These are phyloP conservation scores for Hirschioporus abietinus DNA, from an alignment of 768 basidiomycete genomes.

Conservation along the genomic window DNA sequence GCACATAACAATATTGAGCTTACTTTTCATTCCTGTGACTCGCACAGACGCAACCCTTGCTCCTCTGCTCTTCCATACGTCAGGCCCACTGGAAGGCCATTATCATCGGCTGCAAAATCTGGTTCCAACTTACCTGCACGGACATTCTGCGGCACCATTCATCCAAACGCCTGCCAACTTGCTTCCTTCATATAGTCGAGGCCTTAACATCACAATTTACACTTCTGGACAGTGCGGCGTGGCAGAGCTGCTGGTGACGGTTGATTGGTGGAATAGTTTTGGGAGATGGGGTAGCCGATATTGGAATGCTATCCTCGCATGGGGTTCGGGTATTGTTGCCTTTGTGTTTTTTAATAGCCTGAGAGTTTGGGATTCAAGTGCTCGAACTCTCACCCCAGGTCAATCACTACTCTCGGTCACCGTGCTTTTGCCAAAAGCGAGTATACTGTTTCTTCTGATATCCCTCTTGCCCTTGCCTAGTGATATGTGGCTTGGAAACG, in stretches of 20 bases:
- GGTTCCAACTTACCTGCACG: conserved; percentile 53
- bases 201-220: conserved; percentile 55
- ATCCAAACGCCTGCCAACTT: conserved; percentile 25
- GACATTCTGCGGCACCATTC: conserved; percentile 66
- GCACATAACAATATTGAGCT: not conserved
- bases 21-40: conserved; percentile 7
- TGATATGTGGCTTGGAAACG: conserved; percentile 54
- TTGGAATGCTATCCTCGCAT: conserved; percentile 62
- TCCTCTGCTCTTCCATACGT: conserved; percentile 63
- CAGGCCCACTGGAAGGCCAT: conserved; percentile 57
- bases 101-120: conserved; percentile 50
- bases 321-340: conserved; percentile 68
- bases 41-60: conserved; percentile 49
- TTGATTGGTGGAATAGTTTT: conserved; percentile 69
- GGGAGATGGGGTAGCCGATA: conserved; percentile 73
- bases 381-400: conserved; percentile 38
- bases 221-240: conserved; percentile 52
- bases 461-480: conserved; percentile 55
- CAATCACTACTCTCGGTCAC: conserved; percentile 36
- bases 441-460: conserved; percentile 37
- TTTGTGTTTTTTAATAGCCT: conserved; percentile 52
- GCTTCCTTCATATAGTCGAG: conserved; percentile 17
- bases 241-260: conserved; percentile 38
- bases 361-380: conserved; percentile 25
- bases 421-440: conserved; percentile 34